Base-by-base conservation (phyloP, 768 basidiomycete species). In the Pholiota microspora region DNA sequence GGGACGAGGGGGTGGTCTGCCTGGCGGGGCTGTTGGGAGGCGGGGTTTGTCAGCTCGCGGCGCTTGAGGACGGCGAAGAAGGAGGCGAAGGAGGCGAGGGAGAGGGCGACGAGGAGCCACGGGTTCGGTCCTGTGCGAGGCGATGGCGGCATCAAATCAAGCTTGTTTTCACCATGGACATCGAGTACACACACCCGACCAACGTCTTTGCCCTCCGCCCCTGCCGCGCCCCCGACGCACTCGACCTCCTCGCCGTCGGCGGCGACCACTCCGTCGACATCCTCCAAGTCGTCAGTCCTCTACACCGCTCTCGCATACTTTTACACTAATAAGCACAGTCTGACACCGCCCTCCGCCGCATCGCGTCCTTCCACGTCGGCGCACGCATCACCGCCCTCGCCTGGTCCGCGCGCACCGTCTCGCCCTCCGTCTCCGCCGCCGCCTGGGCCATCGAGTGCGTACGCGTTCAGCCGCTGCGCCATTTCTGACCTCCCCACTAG, bases 281-380 rank as follows among this genome's bases (percentile, higher is more conserved):
- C 55, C 68, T 92, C 36, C 75, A 80, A 45, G 74, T 89, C 47
- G 86, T 86, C 68, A 67, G 81, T 72, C 35, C 21, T 23, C 2
- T 12, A 8, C 35, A 45, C 32, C 55, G 51, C 48, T 48, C 54
- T 29, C 53, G 55, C 50, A 12, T 31, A 31, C 23, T 32, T 21
- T n/a, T 44, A 18, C 31, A 9, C 31, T 49, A 29, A 51, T 50
- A 58, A 62, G 40, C 57, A 29, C 63, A 82, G 79, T 71, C 68
- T 61, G 69, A 74, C 60, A 67, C 77, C 0, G 70, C 74, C 15
- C 78, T 70, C 62, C 73, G 72, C 54, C 72, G 71, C 31, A 61
- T 93, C 61, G 89, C 89, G 40, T 83, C 83, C 16, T 92, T 92
- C 62, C 80, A 89, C 69, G 70, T 92, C 38, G 90, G 91, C 16